Base-by-base conservation (phyloP, 2,329 filamentous ascomycete genomes). In the Ophiostoma montium region DNA sequence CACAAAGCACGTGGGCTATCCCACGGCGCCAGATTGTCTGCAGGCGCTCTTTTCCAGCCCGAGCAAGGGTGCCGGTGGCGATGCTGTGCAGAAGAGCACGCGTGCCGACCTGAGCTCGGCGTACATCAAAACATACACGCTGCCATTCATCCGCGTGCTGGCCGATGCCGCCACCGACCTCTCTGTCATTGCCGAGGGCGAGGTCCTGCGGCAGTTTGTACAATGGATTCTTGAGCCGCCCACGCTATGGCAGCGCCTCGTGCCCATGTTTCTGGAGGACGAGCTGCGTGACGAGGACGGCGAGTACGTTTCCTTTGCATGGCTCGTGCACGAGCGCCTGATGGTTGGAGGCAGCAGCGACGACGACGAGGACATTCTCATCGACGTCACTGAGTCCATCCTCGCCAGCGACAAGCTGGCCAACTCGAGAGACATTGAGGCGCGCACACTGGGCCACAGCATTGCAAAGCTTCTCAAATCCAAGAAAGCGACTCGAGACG, bases 191-290 rank as follows among this genome's bases (percentile, higher is more conserved):
- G 70, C 66, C 48, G 65, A 67, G 46, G 76, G 76, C 0, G 62
- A 69, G 12, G 66, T 76, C 35, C 61, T 80, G 2, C 61, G 64
- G 31, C 61, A 67, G 13, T 44, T 80, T 3, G 57, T 79, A 2
- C 52, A 64, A 0, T 60, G 63, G 1, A 62, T 80, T 3, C 59
- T 73, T 2, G 62, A 74, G 1, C 77, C 78, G 0, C 68, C 70
- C 0, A 71, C 70, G 0, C 64, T 80, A 12, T 81, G 78, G 78
- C 65, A 67, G 15, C 64, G 67, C 0, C 56, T 78, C 2, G 36
- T 72, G 16, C 52, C 61, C 0, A 53, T 59, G 1, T 63, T 63
- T 39, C 46, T 56, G 4, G 50, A 32, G 2, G 54, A 58, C 8
- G 50, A 54, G 1, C 59, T 76, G 8, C 54, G 60, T 2, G 56